Conservation (phyloP, 768 basidiomycete species). For the Lactarius deliciosus region DNA sequence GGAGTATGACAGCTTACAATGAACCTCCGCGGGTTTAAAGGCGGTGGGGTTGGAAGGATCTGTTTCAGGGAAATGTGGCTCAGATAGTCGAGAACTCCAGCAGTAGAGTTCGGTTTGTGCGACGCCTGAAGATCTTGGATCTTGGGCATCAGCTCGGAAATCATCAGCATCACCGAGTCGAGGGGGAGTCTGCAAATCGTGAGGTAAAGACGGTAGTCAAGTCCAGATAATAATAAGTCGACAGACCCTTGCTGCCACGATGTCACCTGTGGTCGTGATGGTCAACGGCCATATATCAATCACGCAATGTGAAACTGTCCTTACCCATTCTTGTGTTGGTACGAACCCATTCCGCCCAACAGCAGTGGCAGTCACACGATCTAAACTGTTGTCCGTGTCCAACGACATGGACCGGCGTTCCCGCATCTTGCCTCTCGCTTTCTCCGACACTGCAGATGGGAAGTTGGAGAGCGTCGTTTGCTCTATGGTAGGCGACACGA, state of each 20-base stretch:
- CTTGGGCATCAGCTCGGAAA: slow-evolving; percentile 84
- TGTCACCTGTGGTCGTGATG: slow-evolving; percentile 54
- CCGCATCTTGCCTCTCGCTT: slow-evolving; percentile 88
- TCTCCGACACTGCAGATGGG: slow-evolving; percentile 62
- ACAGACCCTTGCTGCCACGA: slow-evolving; percentile 96
- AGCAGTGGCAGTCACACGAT: slow-evolving; percentile 62
- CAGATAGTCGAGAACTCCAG: slow-evolving; percentile 73
- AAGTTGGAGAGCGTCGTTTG: slow-evolving; percentile 30
- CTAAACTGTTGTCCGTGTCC: slow-evolving; percentile 52
- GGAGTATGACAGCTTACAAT: slow-evolving; percentile 47
- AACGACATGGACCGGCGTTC: slow-evolving; percentile 62
- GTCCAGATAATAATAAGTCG: slow-evolving; percentile 5
- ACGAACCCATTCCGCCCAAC: slow-evolving; percentile 91
- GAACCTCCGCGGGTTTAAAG: slow-evolving; percentile 70
- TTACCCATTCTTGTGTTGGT: slow-evolving; percentile 96
- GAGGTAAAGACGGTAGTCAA: not conserved
- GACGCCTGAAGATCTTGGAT: slow-evolving; percentile 77
- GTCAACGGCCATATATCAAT: slow-evolving; percentile 9
- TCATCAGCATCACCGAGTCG: slow-evolving; percentile 82
- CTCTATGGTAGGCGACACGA: slow-evolving; percentile 46
- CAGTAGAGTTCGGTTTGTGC: slow-evolving; percentile 58
- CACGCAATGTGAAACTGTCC: slow-evolving; percentile 29
- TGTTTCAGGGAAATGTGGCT: slow-evolving; percentile 65
- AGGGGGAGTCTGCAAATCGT: slow-evolving; percentile 66
- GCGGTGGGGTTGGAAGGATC: slow-evolving; percentile 69